phyloP scores from a whole-genome alignment of 2,329 filamentous ascomycete species.

The Didymella arachidicola region DNA sequence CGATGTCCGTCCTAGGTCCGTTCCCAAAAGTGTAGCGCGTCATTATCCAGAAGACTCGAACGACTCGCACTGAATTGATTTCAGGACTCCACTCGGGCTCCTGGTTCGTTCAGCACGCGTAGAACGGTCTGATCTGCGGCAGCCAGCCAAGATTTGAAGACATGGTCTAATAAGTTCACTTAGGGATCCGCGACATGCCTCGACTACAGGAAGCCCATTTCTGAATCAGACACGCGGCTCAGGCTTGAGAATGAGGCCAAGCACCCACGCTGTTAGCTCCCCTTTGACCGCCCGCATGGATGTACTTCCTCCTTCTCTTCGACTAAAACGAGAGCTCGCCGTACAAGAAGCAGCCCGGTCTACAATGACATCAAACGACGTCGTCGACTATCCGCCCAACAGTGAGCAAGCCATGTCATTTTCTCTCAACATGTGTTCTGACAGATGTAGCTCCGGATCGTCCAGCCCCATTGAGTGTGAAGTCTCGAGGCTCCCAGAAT shows the following conservation, averaged over 20 bases:
- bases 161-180: constrained; percentile 6
- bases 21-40: not conserved
- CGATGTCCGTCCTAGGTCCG: constrained; percentile 22
- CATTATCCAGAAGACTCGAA: not conserved
- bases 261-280: not conserved
- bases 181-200: constrained; percentile 9
- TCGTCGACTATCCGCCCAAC: constrained; percentile 9
- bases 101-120: not conserved
- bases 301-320: constrained; percentile 9
- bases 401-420: constrained; percentile 1
- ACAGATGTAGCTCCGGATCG: constrained; percentile 35
- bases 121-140: constrained; percentile 1
- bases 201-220: not conserved
- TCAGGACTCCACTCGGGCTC: not conserved
- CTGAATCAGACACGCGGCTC: constrained; percentile 3
- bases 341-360: constrained; percentile 6
- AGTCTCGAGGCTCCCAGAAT: constrained; percentile 19
- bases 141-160: not conserved
- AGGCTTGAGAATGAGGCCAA: not conserved
- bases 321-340: constrained; percentile 3
- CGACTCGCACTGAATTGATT: not conserved
- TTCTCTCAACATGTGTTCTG: not conserved
- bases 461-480: constrained; percentile 35
- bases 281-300: constrained; percentile 10
- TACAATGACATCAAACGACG: not conserved